Percentiles rank a stretch among this genome's conserved stretches.
phyloP scores from a whole-genome alignment of 805 yeast genomes.

The Candida endomychidarum region DNA sequence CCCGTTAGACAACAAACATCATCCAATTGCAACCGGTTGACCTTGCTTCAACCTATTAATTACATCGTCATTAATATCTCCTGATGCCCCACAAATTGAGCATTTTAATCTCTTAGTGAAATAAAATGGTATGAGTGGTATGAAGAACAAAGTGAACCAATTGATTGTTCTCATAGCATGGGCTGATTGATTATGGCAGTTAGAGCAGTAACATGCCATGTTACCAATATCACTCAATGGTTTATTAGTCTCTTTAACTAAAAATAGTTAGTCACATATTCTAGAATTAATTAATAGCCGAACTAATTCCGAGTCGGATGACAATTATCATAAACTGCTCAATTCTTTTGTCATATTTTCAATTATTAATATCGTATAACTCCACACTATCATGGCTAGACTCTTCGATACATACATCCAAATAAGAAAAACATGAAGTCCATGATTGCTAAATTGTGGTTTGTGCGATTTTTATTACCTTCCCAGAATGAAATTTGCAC shows the following conservation, averaged over 20 bases:
- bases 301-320: not conserved
- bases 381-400: not conserved
- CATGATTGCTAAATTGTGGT: constrained; percentile 18
- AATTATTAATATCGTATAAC: not conserved
- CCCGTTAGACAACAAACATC: not conserved
- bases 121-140: constrained; percentile 54
- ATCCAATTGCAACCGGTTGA: constrained; percentile 35
- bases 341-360: not conserved
- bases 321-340: not conserved
- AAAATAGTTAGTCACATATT: constrained; percentile 4
- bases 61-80: constrained; percentile 25
- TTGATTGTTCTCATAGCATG: constrained; percentile 52
- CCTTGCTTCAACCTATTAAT: constrained; percentile 28
- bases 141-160: constrained; percentile 52
- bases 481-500: not conserved
- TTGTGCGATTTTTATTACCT: constrained; percentile 2
- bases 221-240: constrained; percentile 31
- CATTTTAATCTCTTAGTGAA: constrained; percentile 54
- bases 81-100: constrained; percentile 48
- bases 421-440: constrained; percentile 34
- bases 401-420: constrained; percentile 29
- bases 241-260: constrained; percentile 36
- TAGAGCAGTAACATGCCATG: constrained; percentile 49
- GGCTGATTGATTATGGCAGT: constrained; percentile 58
- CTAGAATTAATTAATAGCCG: constrained; percentile 1